These are phyloP conservation scores for Heterobasidion occidentale DNA, from an alignment of 1,284 basidiomycete species.

Conservation along the genomic window DNA sequence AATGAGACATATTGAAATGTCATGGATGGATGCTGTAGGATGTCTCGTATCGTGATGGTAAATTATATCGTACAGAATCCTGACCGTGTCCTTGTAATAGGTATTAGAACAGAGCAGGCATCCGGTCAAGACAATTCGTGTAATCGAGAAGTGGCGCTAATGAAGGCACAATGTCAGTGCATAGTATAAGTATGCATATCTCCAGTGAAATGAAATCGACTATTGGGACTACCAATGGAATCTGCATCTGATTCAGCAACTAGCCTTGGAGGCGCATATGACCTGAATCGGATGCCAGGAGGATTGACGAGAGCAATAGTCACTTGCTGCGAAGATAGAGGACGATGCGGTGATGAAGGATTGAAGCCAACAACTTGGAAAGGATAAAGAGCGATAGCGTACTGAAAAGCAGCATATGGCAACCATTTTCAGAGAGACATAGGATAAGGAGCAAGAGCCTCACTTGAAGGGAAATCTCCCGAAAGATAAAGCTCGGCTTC, in stretches of 20 bases:
- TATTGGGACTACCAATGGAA: neutral
- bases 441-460: slow-evolving; percentile 13
- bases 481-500: slow-evolving; percentile 49
- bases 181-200: slow-evolving; percentile 2
- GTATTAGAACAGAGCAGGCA: too few relatives aligned
- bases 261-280: slow-evolving; percentile 43
- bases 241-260: neutral
- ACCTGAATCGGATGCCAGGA: slow-evolving; percentile 31
- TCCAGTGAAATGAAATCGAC: slow-evolving; percentile 1
- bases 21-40: too few relatives aligned
- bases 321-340: slow-evolving; percentile 34
- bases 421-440: slow-evolving; percentile 3
- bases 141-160: too few relatives aligned
- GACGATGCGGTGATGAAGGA: slow-evolving; percentile 15
- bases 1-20: too few relatives aligned
- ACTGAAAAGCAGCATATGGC: slow-evolving; percentile 24
- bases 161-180: neutral
- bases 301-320: slow-evolving; percentile 33
- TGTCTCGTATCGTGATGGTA: too few relatives aligned
- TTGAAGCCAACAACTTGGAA: slow-evolving; percentile 40
- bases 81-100: too few relatives aligned
- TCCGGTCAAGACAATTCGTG: neutral
- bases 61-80: too few relatives aligned
- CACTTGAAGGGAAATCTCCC: slow-evolving; percentile 41
- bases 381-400: slow-evolving; percentile 34